Percentiles rank a stretch among this genome's conserved stretches.
Conservation (phyloP, 805 yeast genomes). For the Saturnispora ahearnii region DNA sequence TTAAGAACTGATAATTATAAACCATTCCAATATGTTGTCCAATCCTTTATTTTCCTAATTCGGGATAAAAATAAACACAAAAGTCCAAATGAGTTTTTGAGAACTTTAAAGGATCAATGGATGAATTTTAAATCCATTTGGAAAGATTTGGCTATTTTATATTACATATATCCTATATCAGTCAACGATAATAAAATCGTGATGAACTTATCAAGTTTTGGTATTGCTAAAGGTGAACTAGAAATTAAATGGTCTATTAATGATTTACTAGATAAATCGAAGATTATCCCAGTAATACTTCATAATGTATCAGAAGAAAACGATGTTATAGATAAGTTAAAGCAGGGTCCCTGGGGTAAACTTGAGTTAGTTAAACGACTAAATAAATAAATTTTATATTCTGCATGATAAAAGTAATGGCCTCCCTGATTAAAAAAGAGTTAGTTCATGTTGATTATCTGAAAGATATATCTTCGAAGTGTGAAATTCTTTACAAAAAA, state of each 20-base stretch:
- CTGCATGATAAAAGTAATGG: neutral
- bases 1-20: neutral
- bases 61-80: neutral
- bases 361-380: neutral
- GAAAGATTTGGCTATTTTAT: conserved; percentile 10
- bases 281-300: neutral
- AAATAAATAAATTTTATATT: neutral
- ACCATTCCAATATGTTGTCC: conserved; percentile 6
- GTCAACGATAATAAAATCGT: neutral
- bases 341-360: neutral
- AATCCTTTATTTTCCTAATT: neutral
- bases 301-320: neutral
- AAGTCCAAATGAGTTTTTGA: neutral
- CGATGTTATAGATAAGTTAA: neutral
- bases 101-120: conserved; percentile 6
- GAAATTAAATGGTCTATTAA: neutral
- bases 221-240: neutral
- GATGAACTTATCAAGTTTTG: conserved; percentile 3
- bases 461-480: no score
- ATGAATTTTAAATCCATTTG: conserved; percentile 2
- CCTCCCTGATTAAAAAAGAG: neutral
- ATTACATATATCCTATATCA: conserved; percentile 3
- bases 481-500: no score
- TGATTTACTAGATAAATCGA: conserved; percentile 5
- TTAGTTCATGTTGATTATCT: neutral